A percentile compares a stretch with the other conserved stretches of the same genome.
phyloP scores from a whole-genome alignment of 306 rosid genomes.

The cucumber (Cucumis sativus) region Cucumber_9930_V3 NC_026658.2:14421501-14422000 shows the following conservation, averaged over 20 bases:
- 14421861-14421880: slow-evolving; percentile 60
- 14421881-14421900: slow-evolving; percentile 96
- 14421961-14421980: slow-evolving; percentile 31
- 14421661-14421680: not conserved
- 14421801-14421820: slow-evolving; percentile 77
- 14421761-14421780: not conserved
- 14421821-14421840: slow-evolving; percentile 85
- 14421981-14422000: slow-evolving; percentile 45
- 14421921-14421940: slow-evolving; percentile 37
- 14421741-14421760: not conserved
- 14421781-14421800: not conserved
- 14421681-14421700: not conserved
- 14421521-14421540: not conserved
- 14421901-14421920: slow-evolving; percentile 65
- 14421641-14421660: not conserved
- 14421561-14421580: not conserved
- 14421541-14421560: not conserved
- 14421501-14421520: not conserved
- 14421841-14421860: slow-evolving; percentile 79
- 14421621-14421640: not conserved
- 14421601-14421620: not conserved
- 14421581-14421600: not conserved
- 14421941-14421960: slow-evolving; percentile 17
- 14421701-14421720: not conserved
- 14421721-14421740: not conserved